Evolutionary conservation across 805 yeast species (phyloP).

Genomic region (Lipomyces sp.): DNA sequence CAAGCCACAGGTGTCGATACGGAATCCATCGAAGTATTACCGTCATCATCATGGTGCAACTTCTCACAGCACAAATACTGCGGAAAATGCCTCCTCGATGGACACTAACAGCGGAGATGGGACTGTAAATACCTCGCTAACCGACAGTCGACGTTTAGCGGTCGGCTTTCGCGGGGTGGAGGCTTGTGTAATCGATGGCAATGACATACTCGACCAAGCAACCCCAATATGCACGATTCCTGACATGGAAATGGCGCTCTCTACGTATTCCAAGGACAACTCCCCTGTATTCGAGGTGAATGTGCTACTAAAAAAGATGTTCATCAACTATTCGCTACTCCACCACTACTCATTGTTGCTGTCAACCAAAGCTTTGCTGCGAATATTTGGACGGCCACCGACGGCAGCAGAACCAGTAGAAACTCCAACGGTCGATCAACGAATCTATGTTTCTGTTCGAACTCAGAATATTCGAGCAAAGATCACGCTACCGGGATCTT

Average conservation of each 20-base stretch:
- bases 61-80: not conserved
- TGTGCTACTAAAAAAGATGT: slow-evolving; percentile 37
- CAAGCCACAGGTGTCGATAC: slow-evolving; percentile 21
- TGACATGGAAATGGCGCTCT: slow-evolving; percentile 38
- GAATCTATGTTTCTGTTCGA: slow-evolving; percentile 41
- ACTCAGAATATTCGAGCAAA: slow-evolving; percentile 46
- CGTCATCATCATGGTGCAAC: slow-evolving; percentile 21
- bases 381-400: slow-evolving; percentile 13
- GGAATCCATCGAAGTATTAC: not conserved
- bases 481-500: slow-evolving; percentile 53
- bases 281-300: slow-evolving; percentile 36
- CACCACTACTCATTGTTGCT: slow-evolving; percentile 33
- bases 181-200: slow-evolving; percentile 40
- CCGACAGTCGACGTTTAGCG: slow-evolving; percentile 39
- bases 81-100: slow-evolving; percentile 12
- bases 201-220: slow-evolving; percentile 35
- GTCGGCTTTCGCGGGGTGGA: slow-evolving; percentile 40
- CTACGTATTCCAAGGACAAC: slow-evolving; percentile 29
- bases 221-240: slow-evolving; percentile 41
- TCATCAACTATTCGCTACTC: slow-evolving; percentile 39
- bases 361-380: slow-evolving; percentile 27
- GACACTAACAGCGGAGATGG: slow-evolving; percentile 4
- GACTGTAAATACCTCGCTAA: slow-evolving; percentile 9
- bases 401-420: not conserved
- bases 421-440: slow-evolving; percentile 11